These are phyloP conservation scores for Polytolypa hystricis DNA, from an alignment of 2,329 filamentous ascomycete genomes.

Conservation along the genomic window DNA sequence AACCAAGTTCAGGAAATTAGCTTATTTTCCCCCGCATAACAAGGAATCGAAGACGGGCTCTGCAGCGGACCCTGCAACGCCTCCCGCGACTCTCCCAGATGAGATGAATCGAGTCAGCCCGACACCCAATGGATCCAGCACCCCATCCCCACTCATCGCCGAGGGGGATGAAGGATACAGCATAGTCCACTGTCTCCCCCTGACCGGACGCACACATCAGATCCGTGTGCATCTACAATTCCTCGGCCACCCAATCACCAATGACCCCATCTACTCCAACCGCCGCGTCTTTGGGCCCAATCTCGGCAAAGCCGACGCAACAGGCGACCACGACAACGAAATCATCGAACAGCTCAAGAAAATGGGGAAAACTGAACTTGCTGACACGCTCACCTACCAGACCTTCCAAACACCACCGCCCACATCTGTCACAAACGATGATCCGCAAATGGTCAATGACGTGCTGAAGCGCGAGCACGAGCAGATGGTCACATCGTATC, in stretches of 20 bases:
- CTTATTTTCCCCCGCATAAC: slow-evolving; percentile 67
- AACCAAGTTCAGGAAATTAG: slow-evolving; percentile 82
- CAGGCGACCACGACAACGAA: slow-evolving; percentile 69
- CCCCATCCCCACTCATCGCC: slow-evolving; percentile 25
- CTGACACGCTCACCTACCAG: slow-evolving; percentile 83
- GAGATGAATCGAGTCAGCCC: slow-evolving; percentile 15
- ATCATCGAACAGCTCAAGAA: slow-evolving; percentile 73
- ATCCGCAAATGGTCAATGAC: slow-evolving; percentile 27
- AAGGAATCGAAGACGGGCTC: slow-evolving; percentile 13
- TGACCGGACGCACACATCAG: slow-evolving; percentile 92
- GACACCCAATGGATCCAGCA: slow-evolving; percentile 16
- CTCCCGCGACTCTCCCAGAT: slow-evolving; percentile 8
- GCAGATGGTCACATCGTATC: slow-evolving; percentile 81
- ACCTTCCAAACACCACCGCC: slow-evolving; percentile 31
- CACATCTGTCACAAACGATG: slow-evolving; percentile 20
- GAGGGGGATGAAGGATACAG: slow-evolving; percentile 69
- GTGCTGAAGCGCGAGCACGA: slow-evolving; percentile 44
- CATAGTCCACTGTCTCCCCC: slow-evolving; percentile 83
- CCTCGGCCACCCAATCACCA: slow-evolving; percentile 87
- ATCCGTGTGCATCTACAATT: slow-evolving; percentile 90
- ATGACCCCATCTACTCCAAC: slow-evolving; percentile 97
- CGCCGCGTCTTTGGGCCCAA: slow-evolving; percentile 77
- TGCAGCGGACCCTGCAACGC: slow-evolving; percentile 6
- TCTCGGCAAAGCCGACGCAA: slow-evolving; percentile 58
- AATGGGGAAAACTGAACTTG: slow-evolving; percentile 91